phyloP scores from a whole-genome alignment of 2,329 filamentous ascomycete species.

The Alternaria atra region DNA sequence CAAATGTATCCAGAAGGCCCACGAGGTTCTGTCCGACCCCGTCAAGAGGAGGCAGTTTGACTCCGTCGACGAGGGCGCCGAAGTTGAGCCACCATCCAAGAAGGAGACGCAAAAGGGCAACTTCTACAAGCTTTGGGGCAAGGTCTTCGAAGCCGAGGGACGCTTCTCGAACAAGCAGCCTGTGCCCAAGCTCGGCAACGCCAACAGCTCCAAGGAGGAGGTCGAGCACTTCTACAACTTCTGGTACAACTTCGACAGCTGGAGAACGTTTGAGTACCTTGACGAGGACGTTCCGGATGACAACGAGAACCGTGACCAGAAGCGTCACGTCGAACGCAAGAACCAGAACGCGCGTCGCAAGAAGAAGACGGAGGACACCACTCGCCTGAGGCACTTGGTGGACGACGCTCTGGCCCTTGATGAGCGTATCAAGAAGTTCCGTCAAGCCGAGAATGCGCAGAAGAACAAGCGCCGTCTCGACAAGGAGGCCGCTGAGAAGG shows the following conservation, averaged over 20 bases:
- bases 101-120: slow-evolving; percentile 86
- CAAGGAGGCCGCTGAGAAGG: slow-evolving; percentile 90
- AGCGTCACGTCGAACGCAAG: slow-evolving; percentile 97
- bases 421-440: slow-evolving; percentile 97
- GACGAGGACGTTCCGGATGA: slow-evolving; percentile 99
- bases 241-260: slow-evolving; percentile 99
- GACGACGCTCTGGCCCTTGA: slow-evolving; percentile 86
- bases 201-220: slow-evolving; percentile 84
- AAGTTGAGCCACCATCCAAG: slow-evolving; percentile 91
- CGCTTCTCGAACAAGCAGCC: slow-evolving; percentile 93
- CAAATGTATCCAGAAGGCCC: slow-evolving; percentile 99
- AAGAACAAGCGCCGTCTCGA: slow-evolving; percentile 97
- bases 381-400: slow-evolving; percentile 86
- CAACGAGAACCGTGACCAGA: slow-evolving; percentile 98
- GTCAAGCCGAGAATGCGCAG: slow-evolving; percentile 85
- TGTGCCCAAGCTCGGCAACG: slow-evolving; percentile 85
- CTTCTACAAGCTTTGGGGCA: slow-evolving; percentile 94
- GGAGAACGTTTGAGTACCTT: slow-evolving; percentile 96
- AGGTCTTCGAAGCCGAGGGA: slow-evolving; percentile 88
- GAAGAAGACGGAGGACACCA: slow-evolving; percentile 98
- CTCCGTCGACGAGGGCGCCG: slow-evolving; percentile 92
- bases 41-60: slow-evolving; percentile 94
- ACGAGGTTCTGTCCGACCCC: slow-evolving; percentile 91
- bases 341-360: slow-evolving; percentile 97
- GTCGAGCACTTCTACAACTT: slow-evolving; percentile 99